These are phyloP conservation scores for Saccharomycopsis olivae DNA, from an alignment of 805 yeast species.

Conservation along the genomic window DNA sequence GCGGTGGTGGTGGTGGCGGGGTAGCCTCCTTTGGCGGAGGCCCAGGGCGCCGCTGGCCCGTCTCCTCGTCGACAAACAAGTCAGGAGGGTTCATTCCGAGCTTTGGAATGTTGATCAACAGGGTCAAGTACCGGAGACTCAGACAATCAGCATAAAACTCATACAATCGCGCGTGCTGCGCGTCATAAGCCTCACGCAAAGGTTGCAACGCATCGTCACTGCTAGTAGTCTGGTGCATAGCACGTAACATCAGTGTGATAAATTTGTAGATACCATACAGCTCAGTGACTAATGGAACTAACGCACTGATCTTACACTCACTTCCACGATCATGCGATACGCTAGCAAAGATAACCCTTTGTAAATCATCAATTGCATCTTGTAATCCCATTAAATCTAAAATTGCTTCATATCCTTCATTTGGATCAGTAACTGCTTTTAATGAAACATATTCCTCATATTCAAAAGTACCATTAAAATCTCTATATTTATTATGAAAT, in stretches of 20 bases:
- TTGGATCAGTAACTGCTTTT: conserved; percentile 82
- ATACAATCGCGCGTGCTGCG: conserved; percentile 56
- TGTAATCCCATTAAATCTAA: conserved; percentile 78
- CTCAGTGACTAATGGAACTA: conserved; percentile 86
- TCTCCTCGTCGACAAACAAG: conserved; percentile 22
- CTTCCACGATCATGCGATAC: conserved; percentile 43
- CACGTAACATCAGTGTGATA: conserved; percentile 81
- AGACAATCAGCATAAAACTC: conserved; percentile 89
- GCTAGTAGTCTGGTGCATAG: conserved; percentile 64
- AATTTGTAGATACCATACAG: conserved; percentile 89
- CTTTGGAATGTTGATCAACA: conserved; percentile 16
- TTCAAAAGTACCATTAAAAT: conserved; percentile 91
- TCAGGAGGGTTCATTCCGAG: conserved; percentile 26
- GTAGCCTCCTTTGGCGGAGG: conserved; percentile 25
- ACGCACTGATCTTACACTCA: conserved; percentile 75
- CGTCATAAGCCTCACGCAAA: conserved; percentile 55
- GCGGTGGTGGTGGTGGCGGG: conserved; percentile 29
- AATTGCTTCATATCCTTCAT: conserved; percentile 88
- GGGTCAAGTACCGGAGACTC: conserved; percentile 36
- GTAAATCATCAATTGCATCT: conserved; percentile 72
- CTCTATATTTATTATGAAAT: conserved; percentile 77
- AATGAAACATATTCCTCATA: conserved; percentile 90
- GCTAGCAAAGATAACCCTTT: conserved; percentile 63
- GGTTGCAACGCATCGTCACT: conserved; percentile 71
- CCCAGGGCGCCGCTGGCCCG: conserved; percentile 16